Evolutionary conservation across 2,329 filamentous ascomycete genomes (phyloP).

Genomic region (Penicillium crustosum): DNA sequence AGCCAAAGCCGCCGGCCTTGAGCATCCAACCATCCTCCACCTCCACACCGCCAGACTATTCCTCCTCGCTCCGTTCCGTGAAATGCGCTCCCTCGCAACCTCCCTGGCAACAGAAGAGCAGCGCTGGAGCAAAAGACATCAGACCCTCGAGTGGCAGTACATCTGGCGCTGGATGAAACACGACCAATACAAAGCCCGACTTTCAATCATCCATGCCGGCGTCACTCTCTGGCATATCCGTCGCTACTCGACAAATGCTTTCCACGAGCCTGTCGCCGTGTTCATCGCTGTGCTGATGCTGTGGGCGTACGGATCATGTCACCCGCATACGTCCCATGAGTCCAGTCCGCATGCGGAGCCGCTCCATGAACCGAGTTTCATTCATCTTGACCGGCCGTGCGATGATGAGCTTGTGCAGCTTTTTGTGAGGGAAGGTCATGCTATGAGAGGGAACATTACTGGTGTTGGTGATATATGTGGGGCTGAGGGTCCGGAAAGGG

Average conservation of each 20-base stretch:
- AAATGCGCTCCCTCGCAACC: constrained; percentile 47
- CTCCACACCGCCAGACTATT: constrained; percentile 57
- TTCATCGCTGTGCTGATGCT: constrained; percentile 50
- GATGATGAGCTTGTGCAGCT: constrained; percentile 60
- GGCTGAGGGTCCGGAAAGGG: constrained; percentile 38
- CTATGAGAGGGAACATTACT: constrained; percentile 53
- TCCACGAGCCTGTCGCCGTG: constrained; percentile 49
- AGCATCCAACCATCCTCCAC: constrained; percentile 57
- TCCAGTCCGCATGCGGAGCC: constrained; percentile 19
- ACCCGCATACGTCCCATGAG: constrained; percentile 33
- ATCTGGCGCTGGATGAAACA: constrained; percentile 52
- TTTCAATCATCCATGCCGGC: constrained; percentile 56
- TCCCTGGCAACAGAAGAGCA: constrained; percentile 36
- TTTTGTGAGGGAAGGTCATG: constrained; percentile 53
- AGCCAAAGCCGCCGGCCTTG: constrained; percentile 50
- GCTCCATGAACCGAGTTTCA: constrained; percentile 44
- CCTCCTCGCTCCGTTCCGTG: constrained; percentile 50
- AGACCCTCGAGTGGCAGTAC: constrained; percentile 40
- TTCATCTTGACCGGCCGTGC: constrained; percentile 56
- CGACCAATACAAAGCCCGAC: constrained; percentile 58
- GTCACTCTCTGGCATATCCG: constrained; percentile 55
- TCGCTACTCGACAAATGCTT: constrained; percentile 50
- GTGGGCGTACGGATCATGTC: constrained; percentile 49
- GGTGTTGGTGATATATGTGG: constrained; percentile 54
- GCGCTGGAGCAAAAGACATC: constrained; percentile 31